Base-by-base conservation (phyloP, 345 rosid genomes). In the Ceriops tagal region DNA sequence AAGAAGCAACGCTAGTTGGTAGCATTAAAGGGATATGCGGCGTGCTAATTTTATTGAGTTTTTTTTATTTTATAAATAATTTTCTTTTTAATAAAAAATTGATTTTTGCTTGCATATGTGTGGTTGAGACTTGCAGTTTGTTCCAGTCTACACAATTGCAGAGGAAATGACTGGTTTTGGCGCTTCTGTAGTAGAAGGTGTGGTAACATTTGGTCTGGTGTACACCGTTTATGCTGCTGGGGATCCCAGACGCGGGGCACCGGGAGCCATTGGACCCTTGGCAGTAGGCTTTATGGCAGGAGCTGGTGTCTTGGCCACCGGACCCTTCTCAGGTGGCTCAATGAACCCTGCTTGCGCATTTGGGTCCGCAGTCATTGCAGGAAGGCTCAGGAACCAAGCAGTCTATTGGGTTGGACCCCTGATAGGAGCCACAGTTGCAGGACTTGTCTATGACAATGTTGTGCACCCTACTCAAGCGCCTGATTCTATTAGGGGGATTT, bases 141-240 rank as follows among this genome's bases (percentile, higher is more conserved):
- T 91, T 20, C 89, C 98, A 18, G 78, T 80, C 43, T 86, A 77
- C 78, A 47, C 61, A 61, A 86, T 91, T 46, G 91, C 96, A 5
- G 82, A 68, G 34, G 96, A 88, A 75, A 90, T 92, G 96, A 95
- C 98, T 0, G 99, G 96, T n/a, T 92, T 92, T 61, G 99, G 98
- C 55, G 96, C 98, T 47, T 88, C 98, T 0, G 61, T 92, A 61
- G 70, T 95, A 7, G 99, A 95, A 73, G 97, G 93, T 1, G 75
- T 87, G 49, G 51, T 90, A n/a, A 80, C 87, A 56, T 95, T 92
- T 21, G 88, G 82, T 15, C 39, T 92, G 58, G 99, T 95, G 2
- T 95, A 90, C 70, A 78, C 92, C 0, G 89, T 92, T 22, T 90
- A 86, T 61, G 88, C 88, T 1, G 86, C 89, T 0, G 77, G 78